A percentile compares a stretch with the other conserved stretches of the same genome.
Conservation (phyloP, 306 rosid genomes). For the Mucuna pruriens region DNA sequence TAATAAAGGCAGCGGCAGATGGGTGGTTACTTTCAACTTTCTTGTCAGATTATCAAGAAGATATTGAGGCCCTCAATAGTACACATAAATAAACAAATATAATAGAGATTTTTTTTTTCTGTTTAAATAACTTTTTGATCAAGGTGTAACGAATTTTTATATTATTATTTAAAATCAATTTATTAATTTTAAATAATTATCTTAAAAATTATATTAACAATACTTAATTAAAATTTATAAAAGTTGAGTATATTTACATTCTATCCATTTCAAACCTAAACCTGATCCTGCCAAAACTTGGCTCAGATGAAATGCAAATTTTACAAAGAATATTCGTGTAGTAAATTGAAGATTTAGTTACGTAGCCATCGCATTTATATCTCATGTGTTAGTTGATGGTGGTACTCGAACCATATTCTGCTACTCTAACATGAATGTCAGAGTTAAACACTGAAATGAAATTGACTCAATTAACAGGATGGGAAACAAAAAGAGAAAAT, state of each 20-base stretch:
- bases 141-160: too few species aligned
- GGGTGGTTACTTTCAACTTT: neutral
- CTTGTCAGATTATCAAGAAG: slow-evolving; percentile 2
- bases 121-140: too few species aligned
- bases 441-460: neutral
- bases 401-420: neutral
- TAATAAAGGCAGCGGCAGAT: slow-evolving; percentile 17
- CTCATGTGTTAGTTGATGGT: neutral
- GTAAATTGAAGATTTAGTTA: neutral
- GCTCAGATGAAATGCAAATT: neutral
- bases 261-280: neutral
- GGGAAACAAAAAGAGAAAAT: too few species aligned
- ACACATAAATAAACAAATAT: neutral
- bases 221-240: too few species aligned
- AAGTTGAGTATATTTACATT: too few species aligned
- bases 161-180: too few species aligned
- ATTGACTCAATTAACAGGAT: neutral
- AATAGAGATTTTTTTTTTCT: neutral
- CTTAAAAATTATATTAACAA: too few species aligned
- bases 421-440: neutral
- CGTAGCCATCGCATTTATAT: neutral
- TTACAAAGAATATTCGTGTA: neutral
- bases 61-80: neutral
- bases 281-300: neutral
- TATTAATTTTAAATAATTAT: too few species aligned